A percentile compares a stretch with the other conserved stretches of the same genome.
Conservation (phyloP, 257 asterid species). For the Salvia miltiorrhiza region DNA sequence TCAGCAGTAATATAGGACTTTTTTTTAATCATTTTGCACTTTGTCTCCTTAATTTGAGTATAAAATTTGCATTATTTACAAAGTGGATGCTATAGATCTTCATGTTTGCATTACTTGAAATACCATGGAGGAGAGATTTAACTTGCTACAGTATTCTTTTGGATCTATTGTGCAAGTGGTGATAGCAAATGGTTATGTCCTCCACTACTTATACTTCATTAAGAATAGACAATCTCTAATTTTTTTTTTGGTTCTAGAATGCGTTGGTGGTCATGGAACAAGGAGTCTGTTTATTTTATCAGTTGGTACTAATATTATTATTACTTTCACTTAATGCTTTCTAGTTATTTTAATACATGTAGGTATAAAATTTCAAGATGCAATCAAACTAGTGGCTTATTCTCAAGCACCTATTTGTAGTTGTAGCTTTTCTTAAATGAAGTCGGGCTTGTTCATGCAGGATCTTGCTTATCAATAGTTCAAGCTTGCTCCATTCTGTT, state of each 20-base stretch:
- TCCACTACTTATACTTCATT: neutral
- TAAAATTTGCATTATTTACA: neutral
- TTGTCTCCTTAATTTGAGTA: neutral
- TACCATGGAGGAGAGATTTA: neutral
- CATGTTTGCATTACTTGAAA: conserved; percentile 9
- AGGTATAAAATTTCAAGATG: conserved; percentile 4
- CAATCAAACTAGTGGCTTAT: neutral
- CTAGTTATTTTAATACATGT: neutral
- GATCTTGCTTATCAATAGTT: neutral
- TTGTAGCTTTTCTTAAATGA: neutral
- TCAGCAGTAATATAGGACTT: conserved; percentile 7
- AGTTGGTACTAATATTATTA: neutral
- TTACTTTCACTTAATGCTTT: neutral
- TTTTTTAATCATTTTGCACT: neutral
- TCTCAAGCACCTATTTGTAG: neutral
- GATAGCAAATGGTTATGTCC: neutral
- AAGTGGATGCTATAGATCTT: conserved; percentile 1
- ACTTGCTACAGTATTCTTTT: neutral
- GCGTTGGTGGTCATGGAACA: neutral
- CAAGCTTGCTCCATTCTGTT: conserved; percentile 1
- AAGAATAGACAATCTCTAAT: neutral
- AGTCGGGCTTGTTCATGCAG: neutral
- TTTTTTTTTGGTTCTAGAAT: neutral
- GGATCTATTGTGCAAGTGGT: neutral
- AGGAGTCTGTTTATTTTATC: neutral